phyloP scores from a whole-genome alignment of 441 rosid species.

The Jatropha multifida region DNA sequence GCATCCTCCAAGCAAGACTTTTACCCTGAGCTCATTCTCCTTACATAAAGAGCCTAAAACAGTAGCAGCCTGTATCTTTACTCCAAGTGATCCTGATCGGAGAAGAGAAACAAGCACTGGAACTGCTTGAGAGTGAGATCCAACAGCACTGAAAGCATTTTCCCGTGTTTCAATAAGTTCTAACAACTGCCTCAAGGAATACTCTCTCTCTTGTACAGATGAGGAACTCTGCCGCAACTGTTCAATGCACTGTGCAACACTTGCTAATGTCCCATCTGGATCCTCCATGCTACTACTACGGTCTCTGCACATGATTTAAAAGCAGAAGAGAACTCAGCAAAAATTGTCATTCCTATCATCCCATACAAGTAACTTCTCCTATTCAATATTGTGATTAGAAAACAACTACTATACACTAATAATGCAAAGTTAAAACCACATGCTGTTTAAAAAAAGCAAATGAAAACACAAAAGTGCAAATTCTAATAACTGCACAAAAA shows the following conservation, averaged over 20 bases:
- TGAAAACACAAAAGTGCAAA: not conserved
- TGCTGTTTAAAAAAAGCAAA: not conserved
- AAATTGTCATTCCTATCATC: slow-evolving; percentile 16
- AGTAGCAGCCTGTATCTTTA: slow-evolving; percentile 96
- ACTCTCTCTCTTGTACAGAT: slow-evolving; percentile 92
- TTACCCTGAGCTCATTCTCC: slow-evolving; percentile 98
- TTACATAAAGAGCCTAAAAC: slow-evolving; percentile 98
- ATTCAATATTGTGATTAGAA: not conserved
- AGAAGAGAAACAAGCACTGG: slow-evolving; percentile 99
- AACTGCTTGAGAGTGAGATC: slow-evolving; percentile 99
- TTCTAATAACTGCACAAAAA: not conserved
- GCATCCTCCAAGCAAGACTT: slow-evolving; percentile 99
- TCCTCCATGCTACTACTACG: slow-evolving; percentile 98
- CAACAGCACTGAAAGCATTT: slow-evolving; percentile 99
- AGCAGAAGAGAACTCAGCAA: slow-evolving; percentile 24
- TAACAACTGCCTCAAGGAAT: slow-evolving; percentile 82
- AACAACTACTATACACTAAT: not conserved
- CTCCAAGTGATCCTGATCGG: slow-evolving; percentile 93
- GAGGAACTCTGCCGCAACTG: slow-evolving; percentile 91
- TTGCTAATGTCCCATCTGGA: slow-evolving; percentile 99
- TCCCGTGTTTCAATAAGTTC: slow-evolving; percentile 97
- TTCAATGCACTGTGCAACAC: slow-evolving; percentile 99
- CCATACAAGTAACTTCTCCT: slow-evolving; percentile 3
- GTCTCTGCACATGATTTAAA: slow-evolving; percentile 61
- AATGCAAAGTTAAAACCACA: not conserved